Evolutionary conservation across 2,329 filamentous ascomycete species (phyloP).

Genomic region (Sclerotinia nivalis): DNA sequence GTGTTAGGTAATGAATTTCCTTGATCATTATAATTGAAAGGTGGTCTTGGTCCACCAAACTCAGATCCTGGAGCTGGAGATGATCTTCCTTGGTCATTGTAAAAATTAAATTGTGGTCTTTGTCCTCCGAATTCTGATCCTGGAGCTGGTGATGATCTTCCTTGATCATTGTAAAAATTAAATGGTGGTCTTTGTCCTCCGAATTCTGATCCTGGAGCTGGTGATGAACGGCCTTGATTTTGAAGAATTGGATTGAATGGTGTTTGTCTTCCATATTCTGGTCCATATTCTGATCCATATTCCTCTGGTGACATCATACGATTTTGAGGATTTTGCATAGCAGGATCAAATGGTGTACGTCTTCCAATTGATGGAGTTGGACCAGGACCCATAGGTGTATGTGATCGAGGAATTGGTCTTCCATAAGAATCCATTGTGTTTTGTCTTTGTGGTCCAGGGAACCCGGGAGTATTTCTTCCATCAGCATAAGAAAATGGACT

Average conservation of each 20-base stretch:
- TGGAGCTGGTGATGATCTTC: slow-evolving; percentile 4
- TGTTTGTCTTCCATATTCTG: slow-evolving; percentile 15
- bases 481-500: slow-evolving; percentile 38
- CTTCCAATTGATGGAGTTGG: slow-evolving; percentile 35
- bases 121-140: slow-evolving; percentile 8
- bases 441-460: slow-evolving; percentile 20
- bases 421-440: slow-evolving; percentile 33
- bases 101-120: not conserved
- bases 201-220: slow-evolving; percentile 7
- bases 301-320: slow-evolving; percentile 8
- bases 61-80: slow-evolving; percentile 6
- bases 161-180: not conserved
- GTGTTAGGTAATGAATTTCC: not conserved
- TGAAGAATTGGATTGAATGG: slow-evolving; percentile 9
- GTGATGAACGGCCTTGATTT: slow-evolving; percentile 9
- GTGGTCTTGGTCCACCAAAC: not conserved
- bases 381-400: slow-evolving; percentile 33
- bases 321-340: slow-evolving; percentile 18
- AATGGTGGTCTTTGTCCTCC: slow-evolving; percentile 1
- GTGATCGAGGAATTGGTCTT: slow-evolving; percentile 36
- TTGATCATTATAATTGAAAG: slow-evolving; percentile 12
- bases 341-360: slow-evolving; percentile 35
- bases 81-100: slow-evolving; percentile 1
- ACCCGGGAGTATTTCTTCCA: slow-evolving; percentile 23
- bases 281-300: slow-evolving; percentile 3